Evolutionary conservation across 1,139 yeast species (phyloP), one percentile per base, ranked within the genome.

Genomic region (Protomyces arabidopsidicola): DNA sequence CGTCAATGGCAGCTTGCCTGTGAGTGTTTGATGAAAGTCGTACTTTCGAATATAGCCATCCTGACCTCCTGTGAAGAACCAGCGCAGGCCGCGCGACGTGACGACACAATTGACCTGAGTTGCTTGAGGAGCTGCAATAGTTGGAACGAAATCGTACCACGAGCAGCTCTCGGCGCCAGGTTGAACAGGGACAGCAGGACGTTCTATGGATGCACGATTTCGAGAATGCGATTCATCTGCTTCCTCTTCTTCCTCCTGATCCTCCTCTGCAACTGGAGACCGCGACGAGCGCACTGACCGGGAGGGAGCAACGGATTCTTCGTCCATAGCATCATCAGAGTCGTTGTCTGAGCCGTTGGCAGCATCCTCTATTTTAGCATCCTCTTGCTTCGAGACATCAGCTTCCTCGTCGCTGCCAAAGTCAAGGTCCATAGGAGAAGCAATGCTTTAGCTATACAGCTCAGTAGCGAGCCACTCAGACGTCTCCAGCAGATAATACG

Each of bases 1-100:
- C 0, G 98, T 93, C 64, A 93, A 77, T 2, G 95, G 95, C 4
- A 88, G 78, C 71, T 88, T 88, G n/a, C 98, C 98, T 70, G 88
- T 91, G 34, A 93, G 82, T 0, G 97, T 87, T 45, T 86, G 87
- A 55, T 86, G 81, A 68, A 93, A 87, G 74, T 95, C 97, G 75
- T 87, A 93, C 72, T 88, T 89, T 60, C 98, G 78, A 52, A 93
- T 88, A 71, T 85, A 89, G 12, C 99, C 99, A 74, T 93, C 99
- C 69, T 89, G 95, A 4, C 98, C 98, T 22, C 99, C 99, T 0
- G 97, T 87, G 71, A 91, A 85, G 63, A 93, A 79, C 87, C 91
- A 91, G 72, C 86, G 86, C 55, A 93, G 86, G 8, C 96, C 96
- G 71, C 83, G 84, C 0, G 96, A 83, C 63, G 90, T 79, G 6